Evolutionary conservation across 163 green algal species (phyloP).

Genomic region (Coccomyxa subellipsoidea): DNA sequence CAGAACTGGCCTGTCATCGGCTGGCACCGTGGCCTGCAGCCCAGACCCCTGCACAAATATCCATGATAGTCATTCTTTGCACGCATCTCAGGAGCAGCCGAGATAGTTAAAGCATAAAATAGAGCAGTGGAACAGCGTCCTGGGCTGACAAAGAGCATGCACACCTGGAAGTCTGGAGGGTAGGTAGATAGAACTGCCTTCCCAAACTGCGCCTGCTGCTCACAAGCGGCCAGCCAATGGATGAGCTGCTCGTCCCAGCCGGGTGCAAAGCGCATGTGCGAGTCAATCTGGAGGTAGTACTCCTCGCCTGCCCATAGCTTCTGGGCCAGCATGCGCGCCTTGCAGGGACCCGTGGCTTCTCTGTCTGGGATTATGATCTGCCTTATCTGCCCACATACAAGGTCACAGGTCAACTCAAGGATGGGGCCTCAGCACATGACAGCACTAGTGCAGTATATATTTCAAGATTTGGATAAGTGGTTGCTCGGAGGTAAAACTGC

Average conservation of each 20-base stretch:
- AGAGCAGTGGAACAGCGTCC: too few species aligned
- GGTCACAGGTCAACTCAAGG: too few species aligned
- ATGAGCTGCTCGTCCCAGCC: conserved; percentile 47
- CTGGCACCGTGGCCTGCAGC: conserved; percentile 37
- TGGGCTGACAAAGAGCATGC: background rate
- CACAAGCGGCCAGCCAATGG: conserved; percentile 25
- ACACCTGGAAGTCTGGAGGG: conserved; percentile 53
- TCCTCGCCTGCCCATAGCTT: conserved; percentile 64
- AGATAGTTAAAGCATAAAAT: too few species aligned
- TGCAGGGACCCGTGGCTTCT: conserved; percentile 63
- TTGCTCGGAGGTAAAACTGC: too few species aligned
- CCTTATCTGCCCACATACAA: conserved; percentile 37
- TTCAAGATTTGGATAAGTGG: background rate
- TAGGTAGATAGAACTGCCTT: conserved; percentile 68
- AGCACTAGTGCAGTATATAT: too few species aligned
- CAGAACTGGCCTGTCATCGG: conserved; percentile 34
- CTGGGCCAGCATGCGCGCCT: conserved; percentile 53
- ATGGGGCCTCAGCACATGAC: too few species aligned
- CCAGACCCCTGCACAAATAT: conserved; percentile 45
- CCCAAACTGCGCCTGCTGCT: background rate
- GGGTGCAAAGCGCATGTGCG: conserved; percentile 62
- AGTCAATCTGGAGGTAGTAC: conserved; percentile 69
- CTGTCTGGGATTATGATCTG: conserved; percentile 44
- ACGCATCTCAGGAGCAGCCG: too few species aligned
- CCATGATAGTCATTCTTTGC: too few species aligned